Conservation (phyloP, 225 moss, liverwort and hornwort genomes). For the Asterella californica region DNA sequence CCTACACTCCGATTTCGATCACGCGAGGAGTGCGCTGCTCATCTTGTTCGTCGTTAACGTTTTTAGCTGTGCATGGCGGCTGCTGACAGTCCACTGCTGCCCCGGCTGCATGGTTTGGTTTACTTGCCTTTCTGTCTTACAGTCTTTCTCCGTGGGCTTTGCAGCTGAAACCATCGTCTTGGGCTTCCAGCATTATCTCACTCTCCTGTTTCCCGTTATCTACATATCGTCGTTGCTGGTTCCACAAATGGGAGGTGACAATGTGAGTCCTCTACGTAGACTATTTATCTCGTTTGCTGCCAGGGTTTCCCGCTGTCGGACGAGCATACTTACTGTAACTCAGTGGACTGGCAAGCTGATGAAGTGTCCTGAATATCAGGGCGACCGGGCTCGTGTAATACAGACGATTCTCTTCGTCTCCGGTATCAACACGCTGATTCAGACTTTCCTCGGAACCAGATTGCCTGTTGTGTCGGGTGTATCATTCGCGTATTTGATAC, state of each 20-base stretch:
- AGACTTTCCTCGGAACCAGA: conserved; percentile 70
- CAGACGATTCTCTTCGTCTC: conserved; percentile 76
- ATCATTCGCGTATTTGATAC: conserved; percentile 73
- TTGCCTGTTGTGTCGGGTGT: conserved; percentile 82
- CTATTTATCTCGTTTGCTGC: no score
- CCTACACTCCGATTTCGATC: no score
- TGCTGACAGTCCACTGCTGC: neutral
- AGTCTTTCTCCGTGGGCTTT: neutral
- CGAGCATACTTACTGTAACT: no score
- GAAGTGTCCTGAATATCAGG: conserved; percentile 34
- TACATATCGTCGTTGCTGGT: conserved; percentile 21
- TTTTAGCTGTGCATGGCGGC: neutral
- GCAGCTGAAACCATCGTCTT: conserved; percentile 43
- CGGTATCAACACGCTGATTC: conserved; percentile 68
- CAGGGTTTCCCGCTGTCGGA: no score
- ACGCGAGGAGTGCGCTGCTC: no score
- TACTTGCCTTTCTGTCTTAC: neutral
- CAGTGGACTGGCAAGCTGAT: neutral
- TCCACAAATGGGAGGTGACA: conserved; percentile 42
- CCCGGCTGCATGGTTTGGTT: neutral
- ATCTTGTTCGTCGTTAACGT: neutral
- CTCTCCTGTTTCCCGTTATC: conserved; percentile 38
- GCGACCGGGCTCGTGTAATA: conserved; percentile 59
- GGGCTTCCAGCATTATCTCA: conserved; percentile 46
- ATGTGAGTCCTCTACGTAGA: conserved; percentile 18